Evolutionary conservation across 2,329 filamentous ascomycete species (phyloP), one percentile per base, ranked within the genome.

Genomic region (Exophiala bonariae): DNA sequence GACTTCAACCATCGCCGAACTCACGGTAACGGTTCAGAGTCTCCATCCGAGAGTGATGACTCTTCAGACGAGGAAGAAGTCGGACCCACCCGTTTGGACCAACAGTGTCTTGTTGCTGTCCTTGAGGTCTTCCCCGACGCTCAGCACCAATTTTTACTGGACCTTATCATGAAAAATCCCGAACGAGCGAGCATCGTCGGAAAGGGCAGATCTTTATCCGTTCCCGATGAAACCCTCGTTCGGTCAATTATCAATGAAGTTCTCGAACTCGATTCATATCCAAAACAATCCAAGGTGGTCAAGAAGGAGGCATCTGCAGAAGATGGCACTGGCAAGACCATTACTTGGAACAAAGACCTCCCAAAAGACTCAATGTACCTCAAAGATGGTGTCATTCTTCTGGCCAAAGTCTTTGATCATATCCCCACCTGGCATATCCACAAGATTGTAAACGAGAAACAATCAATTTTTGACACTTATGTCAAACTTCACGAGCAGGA

Each of bases 71-170:
- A 5, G 11, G 23, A 36, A 3, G 26, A 33, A 36, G 36, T 16
- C 3, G 23, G 23, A 11, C 6, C 6, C 23, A 26, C 23, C 23
- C 11, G 11, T 26, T 31, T 31, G 19, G 46, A 55, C 30, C 33
- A 51, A 10, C 17, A 42, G 31, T 61, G 66, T 40, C 59, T 75
- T 14, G 52, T 56, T 7, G 59, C 62, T n/a, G 58, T 78, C 14
- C 30, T 71, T 3, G 59, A 61, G 9, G 55, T 78, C 7, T 77
- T 78, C 44, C 76, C 76, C 7, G 73, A 72, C 39, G 73, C 78
- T 32, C 69, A 68, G 44, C 66, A 61, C 17, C 59, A 67, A 9
- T 67, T 73, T 55, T 66, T 77, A 17, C 55, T 38, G 34, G 38
- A 44, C 23, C 51, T 49, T 30, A 50, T 58, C 30, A 36, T 37